A percentile compares a stretch with the other conserved stretches of the same genome.
Evolutionary conservation across 169 alveolate genomes (phyloP).

Genomic region (Cystoisospora suis): DNA sequence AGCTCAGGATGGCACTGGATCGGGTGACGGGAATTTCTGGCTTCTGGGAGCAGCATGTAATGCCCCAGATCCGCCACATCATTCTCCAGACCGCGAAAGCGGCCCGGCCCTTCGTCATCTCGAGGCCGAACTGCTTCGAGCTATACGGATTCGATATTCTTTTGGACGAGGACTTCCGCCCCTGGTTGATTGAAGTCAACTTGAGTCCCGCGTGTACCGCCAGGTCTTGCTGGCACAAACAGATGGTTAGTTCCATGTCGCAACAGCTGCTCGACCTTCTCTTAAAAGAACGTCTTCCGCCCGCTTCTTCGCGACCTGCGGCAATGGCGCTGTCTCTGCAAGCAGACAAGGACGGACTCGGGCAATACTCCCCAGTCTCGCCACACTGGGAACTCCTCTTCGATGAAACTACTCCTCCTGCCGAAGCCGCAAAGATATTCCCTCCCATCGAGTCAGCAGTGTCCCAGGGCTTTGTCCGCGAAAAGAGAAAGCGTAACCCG

Average conservation of each 20-base stretch:
- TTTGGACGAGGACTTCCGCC: constrained; percentile 89
- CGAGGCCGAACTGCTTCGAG: constrained; percentile 82
- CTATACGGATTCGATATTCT: constrained; percentile 95
- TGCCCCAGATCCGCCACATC: constrained; percentile 13
- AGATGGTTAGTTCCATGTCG: constrained; percentile 83
- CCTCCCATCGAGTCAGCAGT: constrained; percentile 34
- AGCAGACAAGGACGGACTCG: neutral
- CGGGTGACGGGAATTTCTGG: neutral
- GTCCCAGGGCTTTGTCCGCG: neutral
- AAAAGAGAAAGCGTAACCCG: neutral
- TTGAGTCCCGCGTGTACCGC: constrained; percentile 91
- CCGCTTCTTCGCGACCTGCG: neutral
- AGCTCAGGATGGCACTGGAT: neutral
- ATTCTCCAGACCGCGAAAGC: constrained; percentile 54
- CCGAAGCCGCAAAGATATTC: constrained; percentile 8
- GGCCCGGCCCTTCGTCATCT: constrained; percentile 68
- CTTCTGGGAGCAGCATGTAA: neutral
- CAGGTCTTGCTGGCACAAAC: constrained; percentile 66
- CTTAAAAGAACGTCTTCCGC: neutral
- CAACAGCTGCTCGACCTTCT: constrained; percentile 38
- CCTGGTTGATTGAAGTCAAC: constrained; percentile 96
- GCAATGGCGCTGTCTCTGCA: neutral
- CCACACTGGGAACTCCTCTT: constrained; percentile 49
- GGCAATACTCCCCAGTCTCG: neutral
- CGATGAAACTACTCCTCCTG: constrained; percentile 24